Percentiles rank a stretch among this genome's conserved stretches.
phyloP scores from a whole-genome alignment of 2,329 filamentous ascomycete genomes.

The Fusarium tricinctum region DNA sequence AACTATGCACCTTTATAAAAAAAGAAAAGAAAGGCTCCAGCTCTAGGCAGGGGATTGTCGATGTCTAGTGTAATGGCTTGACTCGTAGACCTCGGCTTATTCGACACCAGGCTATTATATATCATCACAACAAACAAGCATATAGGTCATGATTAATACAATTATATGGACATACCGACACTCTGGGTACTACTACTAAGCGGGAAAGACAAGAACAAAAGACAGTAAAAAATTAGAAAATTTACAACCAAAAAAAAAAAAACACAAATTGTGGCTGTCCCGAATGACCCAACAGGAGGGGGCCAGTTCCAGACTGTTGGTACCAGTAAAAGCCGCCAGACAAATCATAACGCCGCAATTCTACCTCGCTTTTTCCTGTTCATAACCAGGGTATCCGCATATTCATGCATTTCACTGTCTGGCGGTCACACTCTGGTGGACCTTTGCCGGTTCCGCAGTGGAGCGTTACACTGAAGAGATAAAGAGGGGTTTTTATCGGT shows the following conservation, averaged over 20 bases:
- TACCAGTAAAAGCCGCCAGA: constrained; percentile 7
- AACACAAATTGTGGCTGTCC: constrained; percentile 20
- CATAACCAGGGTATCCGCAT: constrained; percentile 9
- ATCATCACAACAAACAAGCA: neutral
- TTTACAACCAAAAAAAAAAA: neutral
- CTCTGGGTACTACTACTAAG: neutral
- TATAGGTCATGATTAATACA: neutral
- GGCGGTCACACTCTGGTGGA: constrained; percentile 12
- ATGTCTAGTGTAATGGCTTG: neutral
- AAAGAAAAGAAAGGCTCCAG: neutral
- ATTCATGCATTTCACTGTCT: constrained; percentile 3
- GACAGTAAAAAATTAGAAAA: neutral
- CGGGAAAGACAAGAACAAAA: neutral
- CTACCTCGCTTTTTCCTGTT: neutral
- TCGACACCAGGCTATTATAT: neutral
- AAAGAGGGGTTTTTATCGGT: neutral
- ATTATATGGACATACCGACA: neutral
- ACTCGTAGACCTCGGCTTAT: neutral
- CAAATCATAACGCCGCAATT: constrained; percentile 19
- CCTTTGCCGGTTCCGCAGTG: constrained; percentile 3
- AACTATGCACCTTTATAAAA: constrained; percentile 8
- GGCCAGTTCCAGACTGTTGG: constrained; percentile 31
- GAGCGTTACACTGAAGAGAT: constrained; percentile 2
- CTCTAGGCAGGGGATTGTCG: constrained; percentile 4
- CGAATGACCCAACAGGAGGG: constrained; percentile 10